Conservation (phyloP, 2,329 filamentous ascomycete genomes). For the Gremmenia infestans region DNA sequence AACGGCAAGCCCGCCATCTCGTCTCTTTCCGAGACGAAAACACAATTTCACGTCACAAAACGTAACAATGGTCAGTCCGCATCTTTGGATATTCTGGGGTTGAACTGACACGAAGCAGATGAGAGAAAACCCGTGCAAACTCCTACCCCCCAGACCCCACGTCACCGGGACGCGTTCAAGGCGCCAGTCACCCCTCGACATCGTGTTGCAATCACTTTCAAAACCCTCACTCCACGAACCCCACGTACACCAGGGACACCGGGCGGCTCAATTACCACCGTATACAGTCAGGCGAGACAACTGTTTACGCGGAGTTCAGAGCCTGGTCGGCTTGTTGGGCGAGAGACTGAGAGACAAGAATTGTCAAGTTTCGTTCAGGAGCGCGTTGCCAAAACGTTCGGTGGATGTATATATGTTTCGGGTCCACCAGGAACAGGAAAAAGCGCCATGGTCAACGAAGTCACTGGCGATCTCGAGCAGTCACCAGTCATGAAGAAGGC, state of each 20-base stretch:
- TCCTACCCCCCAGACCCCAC: slow-evolving; percentile 67
- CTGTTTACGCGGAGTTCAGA: slow-evolving; percentile 64
- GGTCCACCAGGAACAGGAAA: slow-evolving; percentile 96
- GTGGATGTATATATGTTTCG: slow-evolving; percentile 89
- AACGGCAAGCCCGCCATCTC: slow-evolving; percentile 40
- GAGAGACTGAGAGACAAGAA: slow-evolving; percentile 51
- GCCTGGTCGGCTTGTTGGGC: slow-evolving; percentile 29
- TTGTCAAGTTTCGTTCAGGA: slow-evolving; percentile 64
- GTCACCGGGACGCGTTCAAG: slow-evolving; percentile 72
- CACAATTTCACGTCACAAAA: slow-evolving; percentile 7
- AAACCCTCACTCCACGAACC: slow-evolving; percentile 71
- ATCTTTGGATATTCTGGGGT: background rate
- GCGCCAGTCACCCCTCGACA: slow-evolving; percentile 77
- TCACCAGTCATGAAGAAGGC: slow-evolving; percentile 56
- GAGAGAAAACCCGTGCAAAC: slow-evolving; percentile 44
- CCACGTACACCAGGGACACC: slow-evolving; percentile 71
- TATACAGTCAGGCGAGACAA: slow-evolving; percentile 85
- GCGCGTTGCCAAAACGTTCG: slow-evolving; percentile 53
- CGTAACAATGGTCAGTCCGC: slow-evolving; percentile 1
- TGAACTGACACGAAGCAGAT: slow-evolving; percentile 33
- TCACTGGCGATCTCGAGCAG: slow-evolving; percentile 56
- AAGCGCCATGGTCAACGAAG: slow-evolving; percentile 83
- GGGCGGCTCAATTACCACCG: slow-evolving; percentile 57
- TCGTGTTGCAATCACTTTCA: slow-evolving; percentile 71
- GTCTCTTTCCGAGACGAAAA: slow-evolving; percentile 42